These are phyloP conservation scores for Hyphopichia fennica DNA, from an alignment of 1,139 yeast genomes.

Conservation along the genomic window DNA sequence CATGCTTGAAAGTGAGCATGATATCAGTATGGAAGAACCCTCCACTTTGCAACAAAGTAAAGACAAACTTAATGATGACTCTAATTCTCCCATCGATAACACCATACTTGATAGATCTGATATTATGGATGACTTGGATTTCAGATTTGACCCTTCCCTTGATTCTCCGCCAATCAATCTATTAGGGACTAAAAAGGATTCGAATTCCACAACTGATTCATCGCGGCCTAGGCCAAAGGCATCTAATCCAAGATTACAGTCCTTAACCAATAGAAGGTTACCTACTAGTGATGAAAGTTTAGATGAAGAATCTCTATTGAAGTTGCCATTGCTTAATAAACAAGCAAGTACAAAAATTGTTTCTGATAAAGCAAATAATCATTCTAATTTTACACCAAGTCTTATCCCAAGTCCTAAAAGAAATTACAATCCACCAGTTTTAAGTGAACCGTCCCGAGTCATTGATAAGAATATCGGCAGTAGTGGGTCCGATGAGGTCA, in stretches of 20 bases:
- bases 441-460: constrained; percentile 16
- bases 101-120: constrained; percentile 15
- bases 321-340: constrained; percentile 33
- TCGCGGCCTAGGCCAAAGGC: neutral
- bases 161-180: constrained; percentile 30
- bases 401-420: constrained; percentile 2
- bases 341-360: constrained; percentile 30
- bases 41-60: constrained; percentile 14
- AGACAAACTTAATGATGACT: constrained; percentile 18
- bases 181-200: neutral
- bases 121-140: constrained; percentile 28
- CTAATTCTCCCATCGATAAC: constrained; percentile 26
- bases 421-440: constrained; percentile 5
- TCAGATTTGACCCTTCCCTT: constrained; percentile 29
- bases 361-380: constrained; percentile 1
- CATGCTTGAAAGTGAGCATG: constrained; percentile 24
- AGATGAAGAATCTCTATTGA: constrained; percentile 11
- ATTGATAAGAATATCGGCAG: constrained; percentile 22
- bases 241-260: constrained; percentile 7
- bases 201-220: neutral
- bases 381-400: constrained; percentile 1
- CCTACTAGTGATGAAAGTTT: constrained; percentile 14
- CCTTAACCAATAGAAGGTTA: constrained; percentile 18
- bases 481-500: constrained; percentile 26
- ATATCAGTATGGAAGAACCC: constrained; percentile 24